Percentiles rank a stretch among this genome's conserved stretches.
Conservation (phyloP, 306 rosid genomes). For the Geum urbanum region DNA sequence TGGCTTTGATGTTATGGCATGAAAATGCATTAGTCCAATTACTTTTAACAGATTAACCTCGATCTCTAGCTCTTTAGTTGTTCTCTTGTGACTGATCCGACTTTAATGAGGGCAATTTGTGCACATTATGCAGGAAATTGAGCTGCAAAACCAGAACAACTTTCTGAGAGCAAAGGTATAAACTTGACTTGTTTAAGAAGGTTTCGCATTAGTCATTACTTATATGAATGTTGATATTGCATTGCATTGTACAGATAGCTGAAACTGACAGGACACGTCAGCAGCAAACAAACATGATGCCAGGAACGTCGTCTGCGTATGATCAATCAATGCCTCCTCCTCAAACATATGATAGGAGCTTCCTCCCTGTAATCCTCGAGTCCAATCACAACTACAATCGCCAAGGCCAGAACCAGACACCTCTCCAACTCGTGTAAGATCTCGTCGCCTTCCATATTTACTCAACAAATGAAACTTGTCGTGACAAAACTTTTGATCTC, state of each 20-base stretch:
- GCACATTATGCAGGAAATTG: constrained; percentile 62
- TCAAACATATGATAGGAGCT: constrained; percentile 49
- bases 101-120: not conserved
- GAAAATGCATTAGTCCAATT: not conserved
- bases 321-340: constrained; percentile 42
- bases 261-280: constrained; percentile 70
- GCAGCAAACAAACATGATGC: constrained; percentile 51
- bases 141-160: constrained; percentile 79
- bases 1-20: not conserved
- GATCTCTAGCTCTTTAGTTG: not conserved
- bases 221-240: not conserved
- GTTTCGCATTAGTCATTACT: not conserved
- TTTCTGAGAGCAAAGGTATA: constrained; percentile 76
- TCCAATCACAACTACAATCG: constrained; percentile 54
- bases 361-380: constrained; percentile 51
- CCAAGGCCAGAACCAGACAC: constrained; percentile 57
- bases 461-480: not conserved
- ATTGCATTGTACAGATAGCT: constrained; percentile 50
- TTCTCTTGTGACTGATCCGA: not conserved
- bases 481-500: not conserved
- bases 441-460: not conserved
- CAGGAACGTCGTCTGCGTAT: constrained; percentile 29
- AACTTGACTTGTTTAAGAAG: not conserved
- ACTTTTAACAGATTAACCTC: not conserved
- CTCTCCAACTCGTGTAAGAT: constrained; percentile 78